Evolutionary conservation across 139 green algal genomes (phyloP).

Genomic region (Closterium sp.): DNA sequence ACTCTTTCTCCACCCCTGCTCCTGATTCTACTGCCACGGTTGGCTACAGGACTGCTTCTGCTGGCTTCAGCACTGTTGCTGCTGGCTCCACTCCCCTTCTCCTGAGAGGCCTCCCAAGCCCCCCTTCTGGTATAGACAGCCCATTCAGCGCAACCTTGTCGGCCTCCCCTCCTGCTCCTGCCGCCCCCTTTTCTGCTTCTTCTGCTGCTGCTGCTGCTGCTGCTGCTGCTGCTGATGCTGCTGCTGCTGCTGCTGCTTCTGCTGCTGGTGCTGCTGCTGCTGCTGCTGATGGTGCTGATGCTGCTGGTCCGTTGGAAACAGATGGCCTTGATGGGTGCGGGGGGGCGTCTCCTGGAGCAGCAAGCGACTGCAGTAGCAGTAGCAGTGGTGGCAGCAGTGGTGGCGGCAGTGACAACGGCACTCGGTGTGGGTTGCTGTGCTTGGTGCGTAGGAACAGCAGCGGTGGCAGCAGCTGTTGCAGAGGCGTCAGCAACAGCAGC

Average conservation of each 20-base stretch:
- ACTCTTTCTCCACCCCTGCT: too few relatives aligned
- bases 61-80: not conserved
- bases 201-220: too few relatives aligned
- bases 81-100: not conserved
- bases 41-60: not conserved
- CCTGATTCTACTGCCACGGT: too few relatives aligned
- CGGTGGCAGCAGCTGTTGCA: not conserved
- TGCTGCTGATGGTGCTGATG: not conserved
- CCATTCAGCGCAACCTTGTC: too few relatives aligned
- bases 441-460: not conserved
- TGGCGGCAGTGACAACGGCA: not conserved
- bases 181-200: not conserved
- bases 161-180: too few relatives aligned
- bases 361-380: not conserved
- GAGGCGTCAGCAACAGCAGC: not conserved
- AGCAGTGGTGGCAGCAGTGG: not conserved
- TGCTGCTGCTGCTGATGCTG: too few relatives aligned
- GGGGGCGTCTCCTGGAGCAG: not conserved
- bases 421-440: not conserved
- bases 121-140: not conserved
- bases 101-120: not conserved
- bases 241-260: not conserved
- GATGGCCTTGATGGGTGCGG: not conserved
- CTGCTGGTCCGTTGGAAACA: not conserved
- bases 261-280: not conserved